These are phyloP conservation scores for Arbutus unedo DNA, from an alignment of 148 eudicot species.

Conservation along the genomic window DNA sequence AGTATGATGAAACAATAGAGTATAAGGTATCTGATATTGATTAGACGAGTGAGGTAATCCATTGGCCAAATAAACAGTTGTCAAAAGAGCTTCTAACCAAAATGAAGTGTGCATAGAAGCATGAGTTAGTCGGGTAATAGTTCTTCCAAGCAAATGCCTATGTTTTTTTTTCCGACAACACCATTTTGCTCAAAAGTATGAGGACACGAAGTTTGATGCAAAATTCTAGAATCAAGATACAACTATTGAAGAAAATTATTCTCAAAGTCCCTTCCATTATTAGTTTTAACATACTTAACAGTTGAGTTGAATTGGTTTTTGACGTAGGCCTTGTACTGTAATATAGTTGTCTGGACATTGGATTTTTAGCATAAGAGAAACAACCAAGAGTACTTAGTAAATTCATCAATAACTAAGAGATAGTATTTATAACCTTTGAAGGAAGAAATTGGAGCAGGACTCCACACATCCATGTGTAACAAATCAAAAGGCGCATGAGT, in stretches of 20 bases:
- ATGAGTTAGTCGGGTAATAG: neutral
- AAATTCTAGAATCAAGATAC: neutral
- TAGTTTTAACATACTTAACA: neutral
- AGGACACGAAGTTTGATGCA: neutral
- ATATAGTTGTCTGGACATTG: no score
- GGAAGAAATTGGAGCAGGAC: neutral
- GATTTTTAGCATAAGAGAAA: no score
- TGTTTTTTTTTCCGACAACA: neutral
- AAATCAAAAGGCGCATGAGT: no score
- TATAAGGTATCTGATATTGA: neutral
- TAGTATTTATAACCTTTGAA: no score
- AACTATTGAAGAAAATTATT: no score
- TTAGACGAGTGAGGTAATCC: neutral
- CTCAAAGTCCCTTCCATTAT: no score
- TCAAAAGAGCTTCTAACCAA: neutral
- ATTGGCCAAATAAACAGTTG: neutral
- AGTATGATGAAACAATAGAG: neutral
- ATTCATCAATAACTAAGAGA: no score
- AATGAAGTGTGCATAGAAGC: neutral
- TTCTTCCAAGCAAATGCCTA: neutral
- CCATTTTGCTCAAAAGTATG: no score
- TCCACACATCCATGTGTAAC: no score
- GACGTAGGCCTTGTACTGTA: neutral
- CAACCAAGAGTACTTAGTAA: no score
- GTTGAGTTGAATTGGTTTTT: neutral